Evolutionary conservation across 331 rosid genomes (phyloP).

Genomic region (Ulmus americana): DNA sequence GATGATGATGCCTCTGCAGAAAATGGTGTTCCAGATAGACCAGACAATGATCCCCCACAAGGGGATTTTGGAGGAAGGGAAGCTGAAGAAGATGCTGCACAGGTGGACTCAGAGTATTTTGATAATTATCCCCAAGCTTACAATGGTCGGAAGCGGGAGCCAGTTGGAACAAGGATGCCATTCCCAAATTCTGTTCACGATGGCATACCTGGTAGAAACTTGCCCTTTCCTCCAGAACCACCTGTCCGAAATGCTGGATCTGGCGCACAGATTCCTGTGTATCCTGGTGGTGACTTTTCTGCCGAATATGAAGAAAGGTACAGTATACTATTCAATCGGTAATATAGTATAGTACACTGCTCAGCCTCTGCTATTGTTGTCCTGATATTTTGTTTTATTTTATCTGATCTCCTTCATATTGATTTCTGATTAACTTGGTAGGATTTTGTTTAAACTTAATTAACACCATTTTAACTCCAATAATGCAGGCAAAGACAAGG

Average conservation of each 20-base stretch:
- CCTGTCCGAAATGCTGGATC: constrained; percentile 38
- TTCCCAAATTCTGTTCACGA: constrained; percentile 32
- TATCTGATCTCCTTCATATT: constrained; percentile 7
- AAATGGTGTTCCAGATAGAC: constrained; percentile 42
- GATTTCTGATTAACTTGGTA: constrained; percentile 10
- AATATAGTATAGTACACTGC: neutral
- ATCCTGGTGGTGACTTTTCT: constrained; percentile 33
- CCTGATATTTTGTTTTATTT: constrained; percentile 1
- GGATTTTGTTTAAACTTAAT: constrained; percentile 16
- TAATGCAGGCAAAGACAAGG: constrained; percentile 45
- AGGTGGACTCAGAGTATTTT: constrained; percentile 38
- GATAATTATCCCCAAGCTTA: constrained; percentile 44
- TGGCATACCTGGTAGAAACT: constrained; percentile 37
- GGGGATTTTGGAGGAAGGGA: constrained; percentile 47
- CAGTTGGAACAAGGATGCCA: constrained; percentile 48
- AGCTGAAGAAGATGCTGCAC: constrained; percentile 41
- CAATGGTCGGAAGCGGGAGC: constrained; percentile 47
- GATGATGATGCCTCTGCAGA: constrained; percentile 78
- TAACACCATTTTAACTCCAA: constrained; percentile 16
- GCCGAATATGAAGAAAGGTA: constrained; percentile 59
- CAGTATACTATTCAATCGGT: neutral
- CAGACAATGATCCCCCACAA: constrained; percentile 43
- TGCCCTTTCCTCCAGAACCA: constrained; percentile 39
- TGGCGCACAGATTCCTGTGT: constrained; percentile 37
- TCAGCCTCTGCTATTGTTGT: neutral